A percentile compares a stretch with the other conserved stretches of the same genome.
phyloP scores from a whole-genome alignment of 2,329 filamentous ascomycete species.

The Fonsecaea erecta region DNA sequence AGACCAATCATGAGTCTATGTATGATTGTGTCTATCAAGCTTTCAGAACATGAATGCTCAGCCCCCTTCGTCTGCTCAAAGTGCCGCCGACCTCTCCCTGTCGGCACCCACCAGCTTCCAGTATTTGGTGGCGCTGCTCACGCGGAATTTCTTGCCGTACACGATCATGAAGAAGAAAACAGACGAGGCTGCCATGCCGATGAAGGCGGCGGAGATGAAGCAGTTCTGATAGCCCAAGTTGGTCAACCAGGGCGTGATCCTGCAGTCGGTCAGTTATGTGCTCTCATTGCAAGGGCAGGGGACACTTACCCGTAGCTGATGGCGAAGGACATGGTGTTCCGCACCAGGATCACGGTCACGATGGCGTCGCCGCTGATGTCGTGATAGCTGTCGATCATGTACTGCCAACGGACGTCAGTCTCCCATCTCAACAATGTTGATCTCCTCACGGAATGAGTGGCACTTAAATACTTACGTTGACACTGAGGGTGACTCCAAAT shows the following conservation, averaged over 20 bases:
- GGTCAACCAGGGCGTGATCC: conserved; percentile 53
- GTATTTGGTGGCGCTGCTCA: conserved; percentile 44
- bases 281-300: neutral
- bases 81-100: conserved; percentile 6
- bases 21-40: neutral
- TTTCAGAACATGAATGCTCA: no score
- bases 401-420: conserved; percentile 33
- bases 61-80: no score
- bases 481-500: conserved; percentile 50
- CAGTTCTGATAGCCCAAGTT: conserved; percentile 47
- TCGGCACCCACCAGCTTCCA: conserved; percentile 42
- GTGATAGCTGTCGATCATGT: conserved; percentile 57
- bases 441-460: no score
- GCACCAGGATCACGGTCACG: conserved; percentile 55
- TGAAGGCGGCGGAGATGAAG: conserved; percentile 49
- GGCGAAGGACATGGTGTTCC: conserved; percentile 58
- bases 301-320: conserved; percentile 41
- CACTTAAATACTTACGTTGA: conserved; percentile 37
- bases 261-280: conserved; percentile 46
- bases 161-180: conserved; percentile 48
- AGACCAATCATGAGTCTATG: no score
- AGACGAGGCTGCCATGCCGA: conserved; percentile 45
- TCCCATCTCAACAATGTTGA: no score
- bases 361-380: conserved; percentile 57
- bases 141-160: conserved; percentile 46